Evolutionary conservation across 179 eudicot genomes (phyloP).

Genomic region (Gypsophila paniculata): DNA sequence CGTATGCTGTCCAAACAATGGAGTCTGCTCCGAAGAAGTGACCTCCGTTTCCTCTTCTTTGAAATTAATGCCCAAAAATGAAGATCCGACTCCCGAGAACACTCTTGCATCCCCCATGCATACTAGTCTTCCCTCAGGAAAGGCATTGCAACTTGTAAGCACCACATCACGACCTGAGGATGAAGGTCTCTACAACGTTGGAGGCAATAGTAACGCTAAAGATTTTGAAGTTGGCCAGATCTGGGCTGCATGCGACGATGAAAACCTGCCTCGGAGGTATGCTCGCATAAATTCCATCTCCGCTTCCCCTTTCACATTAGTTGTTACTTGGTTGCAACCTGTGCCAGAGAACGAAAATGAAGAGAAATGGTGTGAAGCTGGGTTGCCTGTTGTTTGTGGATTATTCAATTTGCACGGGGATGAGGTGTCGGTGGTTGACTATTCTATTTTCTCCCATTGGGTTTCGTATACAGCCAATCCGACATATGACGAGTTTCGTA

Average conservation of each 20-base stretch:
- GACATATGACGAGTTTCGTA: constrained; percentile 29
- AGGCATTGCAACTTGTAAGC: neutral
- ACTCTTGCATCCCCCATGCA: neutral
- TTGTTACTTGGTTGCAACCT: constrained; percentile 35
- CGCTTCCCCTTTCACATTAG: constrained; percentile 26
- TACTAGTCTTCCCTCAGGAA: too few relatives aligned
- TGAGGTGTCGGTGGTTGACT: constrained; percentile 24
- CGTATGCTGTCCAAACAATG: constrained; percentile 11
- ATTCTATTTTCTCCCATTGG: constrained; percentile 30
- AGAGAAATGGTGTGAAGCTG: constrained; percentile 33
- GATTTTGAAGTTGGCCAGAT: constrained; percentile 33
- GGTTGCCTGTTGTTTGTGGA: constrained; percentile 36
- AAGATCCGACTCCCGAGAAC: neutral
- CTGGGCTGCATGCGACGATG: constrained; percentile 39
- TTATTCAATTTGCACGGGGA: constrained; percentile 24
- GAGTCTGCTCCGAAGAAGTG: constrained; percentile 11
- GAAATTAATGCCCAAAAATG: neutral
- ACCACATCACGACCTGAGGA: neutral
- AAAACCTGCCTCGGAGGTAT: constrained; percentile 33
- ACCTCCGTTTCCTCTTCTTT: constrained; percentile 8
- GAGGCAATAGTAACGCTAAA: constrained; percentile 14
- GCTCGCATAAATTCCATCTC: constrained; percentile 25
- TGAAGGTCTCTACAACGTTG: constrained; percentile 16
- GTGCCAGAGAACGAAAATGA: constrained; percentile 29
- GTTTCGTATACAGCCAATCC: constrained; percentile 31